Conservation (phyloP, 805 yeast genomes). For the Candida dendrica region DNA sequence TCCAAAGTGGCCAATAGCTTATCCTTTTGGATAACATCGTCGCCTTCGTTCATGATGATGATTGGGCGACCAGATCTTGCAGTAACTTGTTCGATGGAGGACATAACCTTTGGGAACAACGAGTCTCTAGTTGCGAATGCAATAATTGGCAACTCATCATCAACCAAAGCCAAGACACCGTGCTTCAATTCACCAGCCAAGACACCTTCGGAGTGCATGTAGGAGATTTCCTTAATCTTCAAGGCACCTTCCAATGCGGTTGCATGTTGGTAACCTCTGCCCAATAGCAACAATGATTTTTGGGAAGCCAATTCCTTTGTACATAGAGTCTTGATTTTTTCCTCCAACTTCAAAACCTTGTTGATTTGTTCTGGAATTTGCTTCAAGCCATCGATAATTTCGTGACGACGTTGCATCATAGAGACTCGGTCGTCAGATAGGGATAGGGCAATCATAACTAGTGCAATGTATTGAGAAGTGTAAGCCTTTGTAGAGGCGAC, state of each 20-base stretch:
- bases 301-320: constrained; percentile 65
- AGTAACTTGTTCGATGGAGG: constrained; percentile 92
- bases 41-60: constrained; percentile 82
- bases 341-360: constrained; percentile 66
- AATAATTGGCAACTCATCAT: constrained; percentile 86
- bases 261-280: constrained; percentile 97
- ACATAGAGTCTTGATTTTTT: constrained; percentile 69
- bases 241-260: constrained; percentile 97
- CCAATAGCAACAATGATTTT: constrained; percentile 82
- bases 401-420: constrained; percentile 64
- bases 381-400: constrained; percentile 80
- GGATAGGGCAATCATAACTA: constrained; percentile 95
- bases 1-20: constrained; percentile 66
- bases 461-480: constrained; percentile 95
- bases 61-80: constrained; percentile 98
- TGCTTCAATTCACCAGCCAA: constrained; percentile 98
- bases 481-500: constrained; percentile 99
- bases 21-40: constrained; percentile 47
- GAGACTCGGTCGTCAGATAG: constrained; percentile 88
- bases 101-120: constrained; percentile 90
- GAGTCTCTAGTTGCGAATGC: constrained; percentile 96
- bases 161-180: constrained; percentile 95
- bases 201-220: constrained; percentile 99
- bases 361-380: constrained; percentile 81
- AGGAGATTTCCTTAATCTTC: constrained; percentile 95